Conservation (phyloP, 768 basidiomycete genomes). For the Trametes sanguinea region DNA sequence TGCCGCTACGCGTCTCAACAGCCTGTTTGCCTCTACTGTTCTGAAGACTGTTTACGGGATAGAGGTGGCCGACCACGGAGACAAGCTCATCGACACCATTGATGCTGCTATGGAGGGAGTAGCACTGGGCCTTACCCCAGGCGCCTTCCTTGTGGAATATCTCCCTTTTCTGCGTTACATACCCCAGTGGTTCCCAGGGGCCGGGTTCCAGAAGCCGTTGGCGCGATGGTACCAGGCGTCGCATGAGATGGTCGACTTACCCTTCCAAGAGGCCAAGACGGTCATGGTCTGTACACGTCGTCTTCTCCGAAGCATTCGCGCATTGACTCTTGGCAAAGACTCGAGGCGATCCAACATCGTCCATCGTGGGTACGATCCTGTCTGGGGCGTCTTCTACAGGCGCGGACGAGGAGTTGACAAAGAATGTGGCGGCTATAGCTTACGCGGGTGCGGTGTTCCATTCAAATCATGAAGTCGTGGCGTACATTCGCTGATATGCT, state of each 20-base stretch:
- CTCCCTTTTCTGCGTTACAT: slow-evolving; percentile 24
- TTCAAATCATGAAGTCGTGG: not conserved
- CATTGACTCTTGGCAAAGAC: not conserved
- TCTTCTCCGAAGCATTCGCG: too few species aligned
- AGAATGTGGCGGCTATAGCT: slow-evolving; percentile 19
- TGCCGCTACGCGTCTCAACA: not conserved
- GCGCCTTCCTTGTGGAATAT: slow-evolving; percentile 19
- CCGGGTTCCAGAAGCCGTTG: slow-evolving; percentile 24
- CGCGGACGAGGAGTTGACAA: slow-evolving; percentile 15
- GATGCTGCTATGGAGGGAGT: slow-evolving; percentile 14
- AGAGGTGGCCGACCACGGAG: slow-evolving; percentile 15
- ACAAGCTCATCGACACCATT: slow-evolving; percentile 6
- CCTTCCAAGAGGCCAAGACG: slow-evolving; percentile 19
- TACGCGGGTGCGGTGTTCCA: slow-evolving; percentile 21
- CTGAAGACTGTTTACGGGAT: slow-evolving; percentile 25
- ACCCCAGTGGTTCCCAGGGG: slow-evolving; percentile 31
- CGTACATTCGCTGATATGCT: too few species aligned
- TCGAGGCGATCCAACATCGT: not conserved
- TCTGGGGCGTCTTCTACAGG: not conserved
- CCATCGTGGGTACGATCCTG: slow-evolving; percentile 7
- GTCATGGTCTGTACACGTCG: slow-evolving; percentile 6
- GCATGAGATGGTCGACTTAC: slow-evolving; percentile 16
- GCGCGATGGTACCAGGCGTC: slow-evolving; percentile 11
- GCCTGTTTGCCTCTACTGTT: slow-evolving; percentile 16
- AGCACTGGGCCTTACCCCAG: slow-evolving; percentile 14